phyloP scores from a whole-genome alignment of 2,329 filamentous ascomycete genomes.

The Epichloe elymi region DNA sequence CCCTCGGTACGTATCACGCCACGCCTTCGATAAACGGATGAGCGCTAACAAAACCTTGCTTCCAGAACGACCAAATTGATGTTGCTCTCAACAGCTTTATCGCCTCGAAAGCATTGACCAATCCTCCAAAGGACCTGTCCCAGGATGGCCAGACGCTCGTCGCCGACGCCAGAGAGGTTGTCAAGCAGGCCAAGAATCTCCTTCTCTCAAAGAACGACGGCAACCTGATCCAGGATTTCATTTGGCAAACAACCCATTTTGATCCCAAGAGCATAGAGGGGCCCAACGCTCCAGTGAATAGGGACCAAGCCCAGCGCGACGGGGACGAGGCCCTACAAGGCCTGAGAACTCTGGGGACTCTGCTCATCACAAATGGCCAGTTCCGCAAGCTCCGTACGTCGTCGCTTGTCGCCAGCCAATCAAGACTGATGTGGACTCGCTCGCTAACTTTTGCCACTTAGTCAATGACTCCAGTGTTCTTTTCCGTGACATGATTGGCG shows the following conservation, averaged over 20 bases:
- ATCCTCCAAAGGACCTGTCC: slow-evolving; percentile 66
- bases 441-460: slow-evolving; percentile 10
- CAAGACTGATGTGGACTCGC: too few species aligned
- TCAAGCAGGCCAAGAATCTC: slow-evolving; percentile 73
- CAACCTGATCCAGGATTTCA: slow-evolving; percentile 89
- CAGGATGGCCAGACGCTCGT: slow-evolving; percentile 70
- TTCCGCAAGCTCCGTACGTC: slow-evolving; percentile 76
- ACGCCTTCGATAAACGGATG: too few species aligned
- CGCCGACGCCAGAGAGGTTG: slow-evolving; percentile 61
- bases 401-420: too few species aligned
- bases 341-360: slow-evolving; percentile 71
- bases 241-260: slow-evolving; percentile 80
- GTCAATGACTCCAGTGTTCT: slow-evolving; percentile 71
- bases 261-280: slow-evolving; percentile 46
- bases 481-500: slow-evolving; percentile 79
- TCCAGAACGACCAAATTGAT: slow-evolving; percentile 87
- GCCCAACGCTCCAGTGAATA: slow-evolving; percentile 57
- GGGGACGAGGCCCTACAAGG: slow-evolving; percentile 74
- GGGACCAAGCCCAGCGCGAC: slow-evolving; percentile 68
- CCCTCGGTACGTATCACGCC: slow-evolving; percentile 55
- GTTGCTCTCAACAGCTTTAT: slow-evolving; percentile 84
- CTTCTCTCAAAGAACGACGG: slow-evolving; percentile 90
- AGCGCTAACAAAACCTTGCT: not conserved
- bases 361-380: slow-evolving; percentile 91
- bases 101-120: slow-evolving; percentile 53